These are phyloP conservation scores for Myxozyma vanderwaltii DNA, from an alignment of 805 yeast species.

Conservation along the genomic window DNA sequence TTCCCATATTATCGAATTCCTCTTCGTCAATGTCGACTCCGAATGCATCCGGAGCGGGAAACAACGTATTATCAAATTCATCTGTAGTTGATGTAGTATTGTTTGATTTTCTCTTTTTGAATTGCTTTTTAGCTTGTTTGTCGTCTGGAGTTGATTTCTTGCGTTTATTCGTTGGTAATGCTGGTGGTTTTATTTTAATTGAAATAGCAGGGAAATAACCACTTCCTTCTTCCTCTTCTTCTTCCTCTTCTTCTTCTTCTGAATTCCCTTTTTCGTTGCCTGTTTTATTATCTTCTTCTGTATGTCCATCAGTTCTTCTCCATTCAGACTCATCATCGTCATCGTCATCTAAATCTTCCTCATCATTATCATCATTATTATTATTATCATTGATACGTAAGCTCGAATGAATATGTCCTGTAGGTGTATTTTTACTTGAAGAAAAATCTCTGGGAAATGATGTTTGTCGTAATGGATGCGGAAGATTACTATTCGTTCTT, in stretches of 20 bases:
- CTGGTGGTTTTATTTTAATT: conserved; percentile 7
- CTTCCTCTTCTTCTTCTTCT: background rate
- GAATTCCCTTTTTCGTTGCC: background rate
- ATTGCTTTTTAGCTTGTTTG: background rate
- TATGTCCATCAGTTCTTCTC: conserved; percentile 14
- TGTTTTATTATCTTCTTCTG: background rate
- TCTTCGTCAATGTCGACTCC: conserved; percentile 10
- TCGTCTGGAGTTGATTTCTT: background rate
- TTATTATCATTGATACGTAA: background rate
- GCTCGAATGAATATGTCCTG: too few relatives aligned
- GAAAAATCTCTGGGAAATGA: conserved; percentile 20
- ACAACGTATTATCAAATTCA: conserved; percentile 1
- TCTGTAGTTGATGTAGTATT: background rate
- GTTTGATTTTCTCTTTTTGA: background rate
- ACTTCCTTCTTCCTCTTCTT: background rate
- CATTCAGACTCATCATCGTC: conserved; percentile 15
- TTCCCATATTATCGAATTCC: conserved; percentile 1
- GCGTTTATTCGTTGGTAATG: background rate
- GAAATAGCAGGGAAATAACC: conserved; percentile 2
- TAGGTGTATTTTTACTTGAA: background rate
- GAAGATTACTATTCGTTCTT: conserved; percentile 6
- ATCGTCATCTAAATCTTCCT: conserved; percentile 36
- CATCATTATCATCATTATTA: conserved; percentile 14
- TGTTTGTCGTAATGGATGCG: conserved; percentile 29
- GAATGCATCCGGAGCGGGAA: conserved; percentile 19